Conservation (phyloP, 2,329 filamentous ascomycete genomes). For the Helotiales sp. region DNA sequence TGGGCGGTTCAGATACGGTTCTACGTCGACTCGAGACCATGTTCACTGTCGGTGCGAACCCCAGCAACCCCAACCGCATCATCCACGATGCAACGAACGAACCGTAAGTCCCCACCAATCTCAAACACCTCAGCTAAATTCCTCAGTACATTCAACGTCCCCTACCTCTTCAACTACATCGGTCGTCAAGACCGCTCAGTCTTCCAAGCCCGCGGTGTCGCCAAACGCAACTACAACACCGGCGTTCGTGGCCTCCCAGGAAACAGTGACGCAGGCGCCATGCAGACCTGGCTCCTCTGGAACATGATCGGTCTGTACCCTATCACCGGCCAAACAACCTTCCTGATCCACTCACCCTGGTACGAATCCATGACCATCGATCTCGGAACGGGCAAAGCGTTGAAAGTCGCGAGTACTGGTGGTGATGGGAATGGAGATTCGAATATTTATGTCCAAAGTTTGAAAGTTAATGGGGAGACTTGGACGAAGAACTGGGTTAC, state of each 20-base stretch:
- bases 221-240: constrained; percentile 62
- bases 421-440: constrained; percentile 52
- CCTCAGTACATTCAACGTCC: constrained; percentile 59
- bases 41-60: constrained; percentile 51
- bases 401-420: constrained; percentile 60
- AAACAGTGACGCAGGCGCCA: constrained; percentile 73
- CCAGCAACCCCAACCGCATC: constrained; percentile 53
- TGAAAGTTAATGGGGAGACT: constrained; percentile 65
- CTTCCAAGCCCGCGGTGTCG: constrained; percentile 60
- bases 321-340: constrained; percentile 70
- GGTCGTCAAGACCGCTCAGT: constrained; percentile 67
- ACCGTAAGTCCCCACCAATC: constrained; percentile 26
- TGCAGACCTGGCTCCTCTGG: constrained; percentile 74
- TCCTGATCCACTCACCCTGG: constrained; percentile 68
- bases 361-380: constrained; percentile 63
- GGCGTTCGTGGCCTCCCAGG: constrained; percentile 65
- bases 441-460: constrained; percentile 65
- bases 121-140: not conserved
- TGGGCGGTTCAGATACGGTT: constrained; percentile 55
- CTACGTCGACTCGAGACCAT: constrained; percentile 56
- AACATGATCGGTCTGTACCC: constrained; percentile 72
- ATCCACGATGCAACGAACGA: constrained; percentile 61
- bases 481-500: constrained; percentile 68
- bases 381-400: constrained; percentile 57
- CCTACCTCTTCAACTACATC: constrained; percentile 72